Base-by-base conservation (phyloP, 495 filamentous ascomycete genomes). In the Aspergillus heteromorphus region DNA sequence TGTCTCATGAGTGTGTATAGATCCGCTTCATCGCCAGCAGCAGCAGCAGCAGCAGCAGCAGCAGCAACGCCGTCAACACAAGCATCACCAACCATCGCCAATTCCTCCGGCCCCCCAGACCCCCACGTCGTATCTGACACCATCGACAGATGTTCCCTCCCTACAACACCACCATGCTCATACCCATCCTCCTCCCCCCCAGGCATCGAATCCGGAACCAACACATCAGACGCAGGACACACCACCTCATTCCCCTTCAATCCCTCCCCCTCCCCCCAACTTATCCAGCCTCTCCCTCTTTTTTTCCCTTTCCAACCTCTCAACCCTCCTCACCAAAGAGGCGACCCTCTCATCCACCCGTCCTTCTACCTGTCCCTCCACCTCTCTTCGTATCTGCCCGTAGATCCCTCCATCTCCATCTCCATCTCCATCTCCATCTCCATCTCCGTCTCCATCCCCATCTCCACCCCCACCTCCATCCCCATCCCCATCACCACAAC, bases 181-280 rank as follows among this genome's bases (percentile, higher is more conserved):
- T 40, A 3, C 17, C 40, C 16, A 43, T 5, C 18, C 40, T 18
- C 40, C 2, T 41, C 16, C 40, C 40, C n/a, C 20, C 6, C 10
- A 17, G 56, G 47, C 40, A 59, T 38, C 1, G 51, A 59, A 47
- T 54, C 45, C 9, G 52, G 51, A 20, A 50, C 56, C 7, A 55
- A 25, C 1, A 54, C 40, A 19, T 47, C 49, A 16, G 49, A 52
- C 20, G 11, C 52, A 18, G 6, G 30, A 34, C 30, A 4, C n/a
- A n/a, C n/a, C n/a, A n/a, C n/a, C n/a, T n/a, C n/a, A n/a, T n/a
- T n/a, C n/a, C n/a, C n/a, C n/a, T n/a, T n/a, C n/a, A n/a, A n/a
- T n/a, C n/a, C n/a, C n/a, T n/a, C n/a, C n/a, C n/a, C n/a, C n/a
- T n/a, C n/a, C n/a, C n/a, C n/a, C n/a, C n/a, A n/a, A n/a, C n/a